phyloP scores from a whole-genome alignment of 208 protist genomes.

The Trypanosomatidae sp. region DNA sequence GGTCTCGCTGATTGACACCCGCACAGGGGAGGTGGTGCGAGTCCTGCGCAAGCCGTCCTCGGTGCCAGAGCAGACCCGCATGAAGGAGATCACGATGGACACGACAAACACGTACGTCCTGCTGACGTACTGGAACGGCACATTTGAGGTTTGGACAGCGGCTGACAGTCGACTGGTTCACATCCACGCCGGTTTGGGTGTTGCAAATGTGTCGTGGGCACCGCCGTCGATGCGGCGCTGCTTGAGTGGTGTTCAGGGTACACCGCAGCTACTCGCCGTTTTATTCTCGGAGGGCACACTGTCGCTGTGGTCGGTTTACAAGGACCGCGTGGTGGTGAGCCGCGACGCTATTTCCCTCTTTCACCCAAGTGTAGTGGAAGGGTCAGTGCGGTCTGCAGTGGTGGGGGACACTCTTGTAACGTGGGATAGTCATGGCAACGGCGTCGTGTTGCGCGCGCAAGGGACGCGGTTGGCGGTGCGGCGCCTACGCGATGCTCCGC shows the following conservation, averaged over 20 bases:
- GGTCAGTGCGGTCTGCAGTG: conserved; percentile 36
- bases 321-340: conserved; percentile 70
- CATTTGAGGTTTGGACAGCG: conserved; percentile 85
- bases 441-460: conserved; percentile 31
- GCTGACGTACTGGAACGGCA: conserved; percentile 68
- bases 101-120: conserved; percentile 56
- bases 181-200: conserved; percentile 64
- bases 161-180: conserved; percentile 65
- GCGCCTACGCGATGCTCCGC: conserved; percentile 34
- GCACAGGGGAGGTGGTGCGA: conserved; percentile 65
- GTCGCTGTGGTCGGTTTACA: conserved; percentile 80
- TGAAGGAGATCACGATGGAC: conserved; percentile 71
- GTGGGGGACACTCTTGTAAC: conserved; percentile 41
- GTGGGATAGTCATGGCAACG: conserved; percentile 48
- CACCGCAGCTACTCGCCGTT: conserved; percentile 69
- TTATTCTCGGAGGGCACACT: conserved; percentile 71
- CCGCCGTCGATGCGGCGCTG: conserved; percentile 54
- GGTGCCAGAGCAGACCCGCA: conserved; percentile 53
- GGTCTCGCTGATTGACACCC: conserved; percentile 74
- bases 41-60: conserved; percentile 67
- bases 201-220: conserved; percentile 77
- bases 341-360: conserved; percentile 57
- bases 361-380: conserved; percentile 24
- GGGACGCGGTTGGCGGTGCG: conserved; percentile 29
- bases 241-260: conserved; percentile 58